Percentiles rank a stretch among this genome's conserved stretches.
Conservation (phyloP, 305 asterid species). For the Stenogyne calaminthoides region DNA sequence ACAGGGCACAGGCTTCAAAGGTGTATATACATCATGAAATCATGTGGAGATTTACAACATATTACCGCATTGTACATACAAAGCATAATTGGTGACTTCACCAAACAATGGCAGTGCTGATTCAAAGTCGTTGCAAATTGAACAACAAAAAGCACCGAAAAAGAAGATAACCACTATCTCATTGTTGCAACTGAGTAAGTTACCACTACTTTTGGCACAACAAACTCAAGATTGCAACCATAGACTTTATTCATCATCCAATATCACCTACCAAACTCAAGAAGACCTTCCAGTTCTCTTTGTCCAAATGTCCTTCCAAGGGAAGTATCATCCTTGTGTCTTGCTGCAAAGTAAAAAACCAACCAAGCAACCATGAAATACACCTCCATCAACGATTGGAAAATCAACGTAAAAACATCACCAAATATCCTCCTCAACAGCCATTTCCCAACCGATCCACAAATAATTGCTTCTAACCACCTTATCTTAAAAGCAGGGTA, state of each 20-base stretch:
- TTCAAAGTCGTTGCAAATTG: constrained; percentile 41
- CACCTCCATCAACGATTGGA: constrained; percentile 85
- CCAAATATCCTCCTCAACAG: constrained; percentile 58
- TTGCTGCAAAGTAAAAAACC: constrained; percentile 77
- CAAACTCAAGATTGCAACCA: constrained; percentile 34
- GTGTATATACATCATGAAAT: constrained; percentile 50
- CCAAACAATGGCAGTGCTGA: constrained; percentile 53
- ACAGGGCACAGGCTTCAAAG: constrained; percentile 36
- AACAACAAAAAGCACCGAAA: constrained; percentile 44
- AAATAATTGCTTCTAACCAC: constrained; percentile 71
- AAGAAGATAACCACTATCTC: constrained; percentile 42
- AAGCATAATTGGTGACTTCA: constrained; percentile 47
- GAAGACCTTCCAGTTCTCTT: constrained; percentile 75
- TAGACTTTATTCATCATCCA: constrained; percentile 9
- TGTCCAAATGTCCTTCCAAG: constrained; percentile 70
- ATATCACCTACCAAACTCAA: constrained; percentile 62
- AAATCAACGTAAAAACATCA: constrained; percentile 49
- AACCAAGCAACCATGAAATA: constrained; percentile 87
- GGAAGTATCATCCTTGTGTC: constrained; percentile 61
- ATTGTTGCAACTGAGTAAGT: constrained; percentile 42
- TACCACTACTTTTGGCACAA: constrained; percentile 37
- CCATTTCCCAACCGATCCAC: constrained; percentile 85
- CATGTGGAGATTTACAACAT: constrained; percentile 65
- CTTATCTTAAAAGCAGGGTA: constrained; percentile 70
- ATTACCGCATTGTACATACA: constrained; percentile 57